phyloP scores from a whole-genome alignment of 225 moss, liverwort and hornwort species.

The Polytrichum formosum region DNA sequence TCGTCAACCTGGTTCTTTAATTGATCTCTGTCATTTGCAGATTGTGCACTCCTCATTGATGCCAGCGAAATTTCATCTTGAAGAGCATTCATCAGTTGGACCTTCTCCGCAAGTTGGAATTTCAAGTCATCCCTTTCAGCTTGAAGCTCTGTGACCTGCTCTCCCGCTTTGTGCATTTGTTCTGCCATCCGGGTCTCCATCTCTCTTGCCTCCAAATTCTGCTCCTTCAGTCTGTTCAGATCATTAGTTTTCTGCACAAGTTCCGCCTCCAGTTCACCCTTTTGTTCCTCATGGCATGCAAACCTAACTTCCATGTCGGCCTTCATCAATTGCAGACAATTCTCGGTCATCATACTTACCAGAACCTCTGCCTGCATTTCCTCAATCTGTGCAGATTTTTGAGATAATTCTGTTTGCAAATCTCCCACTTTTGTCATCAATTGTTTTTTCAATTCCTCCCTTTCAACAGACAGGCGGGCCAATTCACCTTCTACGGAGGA shows the following conservation, averaged over 20 bases:
- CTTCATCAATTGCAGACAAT: constrained; percentile 12
- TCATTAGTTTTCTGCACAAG: constrained; percentile 7
- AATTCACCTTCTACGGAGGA: constrained; percentile 8
- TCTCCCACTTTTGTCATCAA: constrained; percentile 3
- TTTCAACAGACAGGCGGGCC: constrained; percentile 4
- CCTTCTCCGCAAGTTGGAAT: constrained; percentile 17
- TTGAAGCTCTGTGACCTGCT: constrained; percentile 9
- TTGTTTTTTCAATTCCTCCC: constrained; percentile 12
- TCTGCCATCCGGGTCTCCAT: constrained; percentile 5
- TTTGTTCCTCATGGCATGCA: constrained; percentile 9
- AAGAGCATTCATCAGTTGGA: constrained; percentile 8
- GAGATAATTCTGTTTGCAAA: constrained; percentile 5
- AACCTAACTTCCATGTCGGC: constrained; percentile 11
- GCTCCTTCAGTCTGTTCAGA: constrained; percentile 9
- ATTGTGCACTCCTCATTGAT: constrained; percentile 5
- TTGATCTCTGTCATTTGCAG: constrained; percentile 3
- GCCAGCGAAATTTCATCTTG: constrained; percentile 4
- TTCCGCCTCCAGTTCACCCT: constrained; percentile 12
- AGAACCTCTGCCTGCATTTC: constrained; percentile 17
- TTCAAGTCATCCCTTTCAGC: constrained; percentile 12
- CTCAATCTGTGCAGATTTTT: constrained; percentile 16
- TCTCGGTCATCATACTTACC: constrained; percentile 24
- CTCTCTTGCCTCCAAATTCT: constrained; percentile 7
- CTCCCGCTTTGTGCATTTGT: constrained; percentile 14
- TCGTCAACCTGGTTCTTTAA: neutral